A percentile compares a stretch with the other conserved stretches of the same genome.
Evolutionary conservation across 495 filamentous ascomycete species (phyloP).

Genomic region (Opeltia flavorubescens): DNA sequence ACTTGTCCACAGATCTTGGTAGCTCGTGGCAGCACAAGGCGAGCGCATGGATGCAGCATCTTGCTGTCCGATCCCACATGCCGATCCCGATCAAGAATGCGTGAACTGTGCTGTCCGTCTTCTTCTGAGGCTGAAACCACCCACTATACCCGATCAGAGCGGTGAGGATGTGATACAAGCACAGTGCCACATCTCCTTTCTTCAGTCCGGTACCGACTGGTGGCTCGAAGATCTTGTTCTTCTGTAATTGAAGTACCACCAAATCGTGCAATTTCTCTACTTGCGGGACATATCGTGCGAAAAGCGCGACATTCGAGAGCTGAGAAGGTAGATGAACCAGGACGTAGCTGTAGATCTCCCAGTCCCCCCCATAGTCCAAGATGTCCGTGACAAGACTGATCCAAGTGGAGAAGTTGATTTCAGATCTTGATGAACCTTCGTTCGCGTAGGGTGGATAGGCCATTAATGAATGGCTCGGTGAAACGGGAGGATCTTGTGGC

Average conservation of each 20-base stretch:
- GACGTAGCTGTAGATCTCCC: slow-evolving; percentile 89
- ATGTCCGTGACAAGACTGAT: slow-evolving; percentile 59
- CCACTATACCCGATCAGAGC: slow-evolving; percentile 80
- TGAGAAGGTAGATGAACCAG: slow-evolving; percentile 79
- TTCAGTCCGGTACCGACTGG: slow-evolving; percentile 61
- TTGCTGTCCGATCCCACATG: slow-evolving; percentile 72
- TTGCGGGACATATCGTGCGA: slow-evolving; percentile 53
- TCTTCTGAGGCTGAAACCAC: slow-evolving; percentile 57
- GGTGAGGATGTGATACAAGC: slow-evolving; percentile 69
- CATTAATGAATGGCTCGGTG: slow-evolving; percentile 21
- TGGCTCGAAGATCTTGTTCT: slow-evolving; percentile 58
- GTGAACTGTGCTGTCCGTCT: slow-evolving; percentile 79
- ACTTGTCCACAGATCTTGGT: slow-evolving; percentile 66
- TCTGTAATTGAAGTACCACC: slow-evolving; percentile 69
- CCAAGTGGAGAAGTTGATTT: slow-evolving; percentile 62
- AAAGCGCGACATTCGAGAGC: slow-evolving; percentile 78
- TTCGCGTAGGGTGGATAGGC: slow-evolving; percentile 14
- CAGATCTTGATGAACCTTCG: slow-evolving; percentile 29
- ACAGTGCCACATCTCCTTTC: slow-evolving; percentile 76
- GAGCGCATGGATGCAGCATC: slow-evolving; percentile 85
- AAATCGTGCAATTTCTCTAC: slow-evolving; percentile 63
- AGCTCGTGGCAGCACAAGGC: slow-evolving; percentile 90
- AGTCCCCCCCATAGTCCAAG: slow-evolving; percentile 65
- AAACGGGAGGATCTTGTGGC: slow-evolving; percentile 35
- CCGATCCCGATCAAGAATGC: slow-evolving; percentile 66